Evolutionary conservation across 768 basidiomycete species (phyloP).

Genomic region (Cystofilobasidium macerans): DNA sequence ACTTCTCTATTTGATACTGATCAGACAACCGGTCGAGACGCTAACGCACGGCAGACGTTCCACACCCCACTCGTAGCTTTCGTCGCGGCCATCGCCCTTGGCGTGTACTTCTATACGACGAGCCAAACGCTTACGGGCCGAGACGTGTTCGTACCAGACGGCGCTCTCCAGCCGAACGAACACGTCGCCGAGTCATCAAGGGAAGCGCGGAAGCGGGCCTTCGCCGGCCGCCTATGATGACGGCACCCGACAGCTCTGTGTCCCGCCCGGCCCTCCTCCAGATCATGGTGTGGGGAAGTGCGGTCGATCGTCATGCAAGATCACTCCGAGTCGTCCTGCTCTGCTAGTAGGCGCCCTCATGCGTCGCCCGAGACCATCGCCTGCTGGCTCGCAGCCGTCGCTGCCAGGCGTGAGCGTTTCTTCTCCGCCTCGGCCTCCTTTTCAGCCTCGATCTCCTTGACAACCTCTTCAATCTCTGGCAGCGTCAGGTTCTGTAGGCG

Average conservation of each 20-base stretch:
- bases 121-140: neutral
- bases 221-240: no score
- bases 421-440: slow-evolving; percentile 96
- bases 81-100: neutral
- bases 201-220: no score
- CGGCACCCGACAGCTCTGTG: no score
- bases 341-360: neutral
- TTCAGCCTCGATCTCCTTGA: slow-evolving; percentile 85
- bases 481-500: slow-evolving; percentile 79
- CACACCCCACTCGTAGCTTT: neutral
- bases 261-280: no score
- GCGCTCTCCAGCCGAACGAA: neutral
- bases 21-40: no score
- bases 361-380: slow-evolving; percentile 7
- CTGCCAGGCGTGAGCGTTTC: slow-evolving; percentile 79
- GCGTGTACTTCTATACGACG: neutral
- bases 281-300: no score
- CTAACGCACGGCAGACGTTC: neutral
- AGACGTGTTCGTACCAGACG: no score
- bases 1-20: no score
- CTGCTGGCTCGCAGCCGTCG: slow-evolving; percentile 49
- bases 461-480: slow-evolving; percentile 79
- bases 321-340: neutral
- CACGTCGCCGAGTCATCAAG: neutral
- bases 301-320: neutral